Evolutionary conservation across 2,329 filamentous ascomycete species (phyloP).

Genomic region (Clonostachys rhizophaga): DNA sequence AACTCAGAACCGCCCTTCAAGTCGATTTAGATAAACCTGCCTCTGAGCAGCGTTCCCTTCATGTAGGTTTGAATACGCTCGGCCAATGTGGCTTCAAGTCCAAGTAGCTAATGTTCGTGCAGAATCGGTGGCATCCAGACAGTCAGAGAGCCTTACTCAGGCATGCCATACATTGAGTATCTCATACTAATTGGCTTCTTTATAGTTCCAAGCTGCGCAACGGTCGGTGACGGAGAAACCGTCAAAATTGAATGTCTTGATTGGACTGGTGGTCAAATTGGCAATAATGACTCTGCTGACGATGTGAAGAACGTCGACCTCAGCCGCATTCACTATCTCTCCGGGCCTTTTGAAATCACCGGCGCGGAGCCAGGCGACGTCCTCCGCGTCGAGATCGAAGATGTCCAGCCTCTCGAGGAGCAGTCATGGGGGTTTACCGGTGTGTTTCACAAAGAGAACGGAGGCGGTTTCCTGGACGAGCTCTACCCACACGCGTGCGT

Average conservation of each 20-base stretch:
- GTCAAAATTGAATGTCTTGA: slow-evolving; percentile 93
- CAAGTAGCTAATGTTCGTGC: too few relatives aligned
- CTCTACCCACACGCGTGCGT: slow-evolving; percentile 75
- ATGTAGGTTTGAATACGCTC: slow-evolving; percentile 37
- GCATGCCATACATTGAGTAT: too few relatives aligned
- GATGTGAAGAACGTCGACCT: slow-evolving; percentile 82
- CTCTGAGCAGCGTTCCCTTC: slow-evolving; percentile 14
- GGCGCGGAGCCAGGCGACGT: slow-evolving; percentile 81
- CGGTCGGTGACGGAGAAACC: slow-evolving; percentile 77
- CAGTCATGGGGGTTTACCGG: slow-evolving; percentile 90
- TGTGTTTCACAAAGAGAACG: slow-evolving; percentile 74
- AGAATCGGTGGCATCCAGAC: too few relatives aligned
- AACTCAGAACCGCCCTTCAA: slow-evolving; percentile 57
- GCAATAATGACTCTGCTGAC: slow-evolving; percentile 85
- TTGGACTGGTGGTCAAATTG: slow-evolving; percentile 81
- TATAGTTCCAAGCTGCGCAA: slow-evolving; percentile 66
- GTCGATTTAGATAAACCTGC: slow-evolving; percentile 17
- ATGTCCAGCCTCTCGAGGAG: slow-evolving; percentile 83
- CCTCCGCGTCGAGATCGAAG: slow-evolving; percentile 83
- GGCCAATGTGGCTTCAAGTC: background rate
- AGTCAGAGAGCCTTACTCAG: too few relatives aligned
- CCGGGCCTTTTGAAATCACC: slow-evolving; percentile 83
- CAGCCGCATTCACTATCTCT: slow-evolving; percentile 81
- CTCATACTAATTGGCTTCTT: too few relatives aligned
- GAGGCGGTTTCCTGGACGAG: slow-evolving; percentile 85